Evolutionary conservation across 2,329 filamentous ascomycete genomes (phyloP).

Genomic region (Diaporthe ampelina): DNA sequence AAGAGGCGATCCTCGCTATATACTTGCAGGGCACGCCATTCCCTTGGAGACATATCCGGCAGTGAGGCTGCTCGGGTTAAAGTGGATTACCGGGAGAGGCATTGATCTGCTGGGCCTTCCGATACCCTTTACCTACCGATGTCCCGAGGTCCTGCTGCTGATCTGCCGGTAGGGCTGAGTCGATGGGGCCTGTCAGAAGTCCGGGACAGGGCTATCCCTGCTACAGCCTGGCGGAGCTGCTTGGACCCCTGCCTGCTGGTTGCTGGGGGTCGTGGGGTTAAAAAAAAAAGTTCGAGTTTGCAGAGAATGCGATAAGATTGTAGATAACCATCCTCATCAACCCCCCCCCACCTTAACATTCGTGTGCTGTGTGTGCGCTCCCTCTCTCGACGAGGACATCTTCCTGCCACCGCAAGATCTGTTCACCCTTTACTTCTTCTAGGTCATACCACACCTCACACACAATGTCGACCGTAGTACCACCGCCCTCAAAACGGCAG

Average conservation of each 20-base stretch:
- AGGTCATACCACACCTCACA: not conserved
- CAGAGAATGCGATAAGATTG: conserved; percentile 8
- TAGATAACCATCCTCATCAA: not conserved
- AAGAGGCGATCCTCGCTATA: no score
- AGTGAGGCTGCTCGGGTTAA: no score
- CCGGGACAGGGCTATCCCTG: not conserved
- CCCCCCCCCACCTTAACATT: not conserved
- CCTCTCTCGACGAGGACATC: not conserved
- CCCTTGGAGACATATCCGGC: no score
- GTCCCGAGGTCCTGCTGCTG: not conserved
- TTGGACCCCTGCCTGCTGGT: conserved; percentile 1
- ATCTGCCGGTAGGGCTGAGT: conserved; percentile 35
- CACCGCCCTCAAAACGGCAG: conserved; percentile 77
- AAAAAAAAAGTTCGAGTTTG: conserved; percentile 30
- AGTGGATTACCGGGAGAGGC: no score
- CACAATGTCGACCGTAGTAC: conserved; percentile 51
- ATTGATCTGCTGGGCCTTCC: no score
- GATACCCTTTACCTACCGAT: no score
- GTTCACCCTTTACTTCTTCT: not conserved
- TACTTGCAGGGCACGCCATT: not conserved
- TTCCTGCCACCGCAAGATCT: not conserved
- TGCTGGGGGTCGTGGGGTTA: conserved; percentile 3
- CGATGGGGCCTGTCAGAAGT: not conserved
- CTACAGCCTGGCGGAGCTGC: not conserved
- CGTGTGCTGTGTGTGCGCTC: not conserved